Evolutionary conservation across 257 asterid species (phyloP), one percentile per base, ranked within the genome.

Genomic region (Nemophila menziesii): DNA sequence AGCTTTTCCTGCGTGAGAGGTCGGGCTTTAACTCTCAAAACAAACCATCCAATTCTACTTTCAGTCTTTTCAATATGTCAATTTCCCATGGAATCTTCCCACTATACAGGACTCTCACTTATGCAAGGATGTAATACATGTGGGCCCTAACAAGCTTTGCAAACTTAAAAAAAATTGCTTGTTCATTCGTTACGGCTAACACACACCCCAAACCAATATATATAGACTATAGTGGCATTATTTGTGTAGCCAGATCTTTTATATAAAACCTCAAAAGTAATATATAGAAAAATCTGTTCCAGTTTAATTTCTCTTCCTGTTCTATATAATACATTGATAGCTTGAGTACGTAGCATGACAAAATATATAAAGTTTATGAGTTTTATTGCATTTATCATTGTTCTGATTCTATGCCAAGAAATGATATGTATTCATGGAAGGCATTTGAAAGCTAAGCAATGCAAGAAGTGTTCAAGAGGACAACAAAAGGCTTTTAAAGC

Each of bases 1-100:
- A 47, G 19, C 48, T 49, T 48, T 34, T 54, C 43, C 50, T 24
- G 7, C 41, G 40, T 18, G 37, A 47, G 48, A 42, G 53, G 63
- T 37, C 9, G n/a, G 36, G 18, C 26, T 49, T 51, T 14, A 44
- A 26, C 50, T 27, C 55, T 23, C 12, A 60, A 46, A 46, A 24
- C 34, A 49, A 41, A 18, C 60, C 69, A 37, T 56, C 60, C 69
- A 8, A 34, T 51, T 17, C 54, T 26, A 37, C 63, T 41, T 62
- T 61, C 36, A 29, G 36, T 29, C 44, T 39, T 39, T 39, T 39
- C 44, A 4, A 4, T 14, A 8, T 39, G 44, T 39, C 44, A 14
- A 39, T 39, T 39, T 33, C 38, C 11, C 19, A 39, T 17, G 44
- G 44, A 39, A n/a, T 17, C 20, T 39, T 39, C 44, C 44, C 17